Base-by-base conservation (phyloP, 768 basidiomycete genomes). In the Tylopilus sp. region DNA sequence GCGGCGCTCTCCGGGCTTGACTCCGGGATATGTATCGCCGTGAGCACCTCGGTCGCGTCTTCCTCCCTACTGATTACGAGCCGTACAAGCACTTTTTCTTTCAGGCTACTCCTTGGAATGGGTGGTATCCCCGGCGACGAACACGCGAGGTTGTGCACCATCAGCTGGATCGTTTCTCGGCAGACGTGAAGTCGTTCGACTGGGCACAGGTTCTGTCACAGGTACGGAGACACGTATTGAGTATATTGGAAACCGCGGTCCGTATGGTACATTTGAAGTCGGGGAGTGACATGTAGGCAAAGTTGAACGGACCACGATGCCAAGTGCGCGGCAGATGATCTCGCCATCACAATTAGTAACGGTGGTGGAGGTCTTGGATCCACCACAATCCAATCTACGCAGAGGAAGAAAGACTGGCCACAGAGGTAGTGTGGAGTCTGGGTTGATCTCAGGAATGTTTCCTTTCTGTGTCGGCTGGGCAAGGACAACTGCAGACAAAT, bases 321-420 rank as follows among this genome's bases (percentile, higher is more conserved):
- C 84, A 16, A 75, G 67, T 2, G 83, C 89, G 41, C 86, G 84
- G 1, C 84, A 85, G 40, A 90, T 53, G 59, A 91, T 78, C 6
- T 72, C 69, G 57, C 90, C 87, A 3, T 75, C 57, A 19, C 65
- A 58, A 64, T 85, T 76, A 54, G 77, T 76, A 66, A 95, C 81
- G 54, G 81, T 88, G 7, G 80, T 88, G 25, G 86, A 80, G 11
- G 93, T 93, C 74, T 95, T 96, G 40, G 89, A 89, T 21, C 90
- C 92, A 28, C 92, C 92, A 56, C 91, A 92, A 70, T 93, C 91
- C 57, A n/a, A n/a, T n/a, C n/a, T n/a, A 89, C 85, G 63, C 86
- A 92, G 58, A 93, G 84, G 64, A 81, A 88, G 61, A 89, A 71
- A 12, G 84, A 72, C 81, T n/a, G n/a, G n/a, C n/a, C n/a, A n/a